Percentiles rank a stretch among this genome's conserved stretches.
These are phyloP conservation scores for Torulaspora maleeae DNA, from an alignment of 805 yeast genomes.

Conservation along the genomic window DNA sequence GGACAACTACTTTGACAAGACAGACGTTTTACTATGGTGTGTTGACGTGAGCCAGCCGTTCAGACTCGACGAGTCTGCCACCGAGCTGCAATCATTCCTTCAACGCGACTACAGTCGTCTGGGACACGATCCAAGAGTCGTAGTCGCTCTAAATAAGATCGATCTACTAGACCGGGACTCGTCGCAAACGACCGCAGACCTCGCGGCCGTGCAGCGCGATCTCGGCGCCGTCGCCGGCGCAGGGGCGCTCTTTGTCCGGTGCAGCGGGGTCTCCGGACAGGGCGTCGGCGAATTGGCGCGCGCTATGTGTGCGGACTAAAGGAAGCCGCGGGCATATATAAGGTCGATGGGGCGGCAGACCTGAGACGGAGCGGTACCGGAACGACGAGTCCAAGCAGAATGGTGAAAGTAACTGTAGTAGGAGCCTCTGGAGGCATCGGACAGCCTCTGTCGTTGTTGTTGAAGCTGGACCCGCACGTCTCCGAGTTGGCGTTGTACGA, in stretches of 20 bases:
- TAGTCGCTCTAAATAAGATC: slow-evolving; percentile 68
- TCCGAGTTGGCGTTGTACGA: slow-evolving; percentile 68
- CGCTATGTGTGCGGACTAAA: slow-evolving; percentile 1
- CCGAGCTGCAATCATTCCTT: slow-evolving; percentile 59
- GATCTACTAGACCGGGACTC: slow-evolving; percentile 45
- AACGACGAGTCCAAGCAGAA: slow-evolving; percentile 1
- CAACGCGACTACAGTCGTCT: slow-evolving; percentile 58
- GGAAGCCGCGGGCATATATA: slow-evolving; percentile 2
- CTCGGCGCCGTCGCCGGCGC: slow-evolving; percentile 5
- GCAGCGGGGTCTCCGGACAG: slow-evolving; percentile 23
- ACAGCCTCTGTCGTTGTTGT: slow-evolving; percentile 58
- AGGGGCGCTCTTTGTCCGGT: slow-evolving; percentile 12
- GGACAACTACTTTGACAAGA: slow-evolving; percentile 86
- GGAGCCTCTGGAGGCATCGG: slow-evolving; percentile 91
- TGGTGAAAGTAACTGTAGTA: slow-evolving; percentile 63
- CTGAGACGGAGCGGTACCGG: not conserved
- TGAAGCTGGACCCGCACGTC: slow-evolving; percentile 68
- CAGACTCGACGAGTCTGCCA: slow-evolving; percentile 58
- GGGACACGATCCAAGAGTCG: slow-evolving; percentile 52
- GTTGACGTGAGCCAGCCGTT: slow-evolving; percentile 59
- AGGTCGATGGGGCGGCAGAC: not conserved
- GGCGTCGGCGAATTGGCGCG: slow-evolving; percentile 16
- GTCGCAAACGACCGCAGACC: not conserved
- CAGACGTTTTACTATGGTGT: slow-evolving; percentile 81
- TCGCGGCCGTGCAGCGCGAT: not conserved